Conservation (phyloP, 1,139 yeast genomes). For the Candida pseudoviswanathii region DNA sequence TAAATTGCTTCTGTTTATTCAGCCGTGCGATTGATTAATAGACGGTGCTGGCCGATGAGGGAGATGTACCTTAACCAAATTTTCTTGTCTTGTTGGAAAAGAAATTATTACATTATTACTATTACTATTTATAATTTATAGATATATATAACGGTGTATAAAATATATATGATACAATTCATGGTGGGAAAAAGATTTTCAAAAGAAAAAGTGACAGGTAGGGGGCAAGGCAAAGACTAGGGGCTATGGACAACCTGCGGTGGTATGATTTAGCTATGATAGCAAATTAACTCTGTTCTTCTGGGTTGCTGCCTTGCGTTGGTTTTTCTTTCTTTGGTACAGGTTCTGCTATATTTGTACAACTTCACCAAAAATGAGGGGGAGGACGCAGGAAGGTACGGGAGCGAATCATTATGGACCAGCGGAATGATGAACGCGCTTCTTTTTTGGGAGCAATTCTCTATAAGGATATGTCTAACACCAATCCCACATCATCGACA, state of each 20-base stretch:
- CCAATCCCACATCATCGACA: conserved; percentile 82
- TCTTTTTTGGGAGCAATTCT: not conserved
- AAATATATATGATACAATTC: conserved; percentile 1
- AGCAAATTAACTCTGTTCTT: not conserved
- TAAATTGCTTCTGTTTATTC: too few relatives aligned
- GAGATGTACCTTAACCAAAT: not conserved
- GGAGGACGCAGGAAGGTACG: too few relatives aligned
- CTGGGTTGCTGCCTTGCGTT: not conserved
- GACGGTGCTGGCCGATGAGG: not conserved
- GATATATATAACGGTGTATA: conserved; percentile 2
- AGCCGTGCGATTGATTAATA: too few relatives aligned
- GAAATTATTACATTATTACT: not conserved
- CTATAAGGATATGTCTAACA: conserved; percentile 68
- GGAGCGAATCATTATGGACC: too few relatives aligned
- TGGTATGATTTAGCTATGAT: not conserved
- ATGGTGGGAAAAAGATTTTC: not conserved
- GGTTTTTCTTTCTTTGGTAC: not conserved
- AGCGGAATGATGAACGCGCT: not conserved
- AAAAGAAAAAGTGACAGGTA: not conserved
- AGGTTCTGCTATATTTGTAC: not conserved
- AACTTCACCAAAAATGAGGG: too few relatives aligned
- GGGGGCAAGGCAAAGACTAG: not conserved
- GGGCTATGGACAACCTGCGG: not conserved
- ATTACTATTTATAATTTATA: conserved; percentile 3
- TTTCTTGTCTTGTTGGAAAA: not conserved